Evolutionary conservation across 176 grass and related monocot genomes (phyloP), one percentile per base, ranked within the genome.

Genomic region (Carex littledalei): DNA sequence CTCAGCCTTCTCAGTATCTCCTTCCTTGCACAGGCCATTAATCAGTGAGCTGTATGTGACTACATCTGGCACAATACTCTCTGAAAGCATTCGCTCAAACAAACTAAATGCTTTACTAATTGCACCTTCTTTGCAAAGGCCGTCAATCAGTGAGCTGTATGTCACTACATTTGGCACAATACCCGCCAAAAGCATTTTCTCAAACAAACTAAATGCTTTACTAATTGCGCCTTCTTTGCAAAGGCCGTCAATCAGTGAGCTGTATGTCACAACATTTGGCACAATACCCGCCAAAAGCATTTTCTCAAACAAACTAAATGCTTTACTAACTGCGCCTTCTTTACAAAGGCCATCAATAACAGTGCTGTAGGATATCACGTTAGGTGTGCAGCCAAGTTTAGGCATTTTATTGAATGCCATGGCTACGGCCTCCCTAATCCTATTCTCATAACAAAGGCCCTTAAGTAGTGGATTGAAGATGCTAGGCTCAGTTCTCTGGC

Each of bases 291-390:
- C n/a, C n/a, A n/a, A n/a, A n/a, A n/a, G n/a, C n/a, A n/a, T n/a
- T n/a, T n/a, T n/a, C n/a, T n/a, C n/a, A n/a, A n/a, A n/a, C n/a
- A n/a, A n/a, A n/a, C n/a, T n/a, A n/a, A n/a, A n/a, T n/a, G n/a
- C n/a, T n/a, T n/a, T n/a, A n/a, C n/a, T n/a, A 0, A 26, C 24
- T 26, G 0, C 24, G 0, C 35, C 35, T 37, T 37, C 37, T 17
- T 84, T 58, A 79, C 89, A 96, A 71, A 89, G 86, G 52, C 91
- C 91, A 63, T 91, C 88, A 43, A 93, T 69, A 50, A 93, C 80
- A 67, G 93, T 96, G 84, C 90, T 96, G 69, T 93, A 91, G 20
- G 94, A 89, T 84, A 93, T 86, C 39, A 96, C 91, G 34, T 90
- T 91, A 21, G 84, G 86, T 5, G 86, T 13, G 54, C 14, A 56